A percentile compares a stretch with the other conserved stretches of the same genome.
These are phyloP conservation scores for Penicillium brevicompactum DNA, from an alignment of 2,329 filamentous ascomycete species.

Conservation along the genomic window DNA sequence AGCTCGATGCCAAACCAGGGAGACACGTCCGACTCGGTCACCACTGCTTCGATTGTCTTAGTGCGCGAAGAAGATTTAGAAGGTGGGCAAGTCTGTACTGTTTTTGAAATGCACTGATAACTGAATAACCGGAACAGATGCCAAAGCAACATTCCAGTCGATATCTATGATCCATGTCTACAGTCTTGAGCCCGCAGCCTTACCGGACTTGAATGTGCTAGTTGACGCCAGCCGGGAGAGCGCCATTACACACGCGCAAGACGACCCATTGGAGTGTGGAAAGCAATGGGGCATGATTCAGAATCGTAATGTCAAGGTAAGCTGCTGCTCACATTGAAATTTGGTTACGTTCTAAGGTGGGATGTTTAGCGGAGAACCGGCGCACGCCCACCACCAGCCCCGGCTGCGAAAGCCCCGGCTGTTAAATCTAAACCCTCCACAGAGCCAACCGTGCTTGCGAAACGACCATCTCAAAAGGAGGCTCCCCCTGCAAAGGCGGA, in stretches of 20 bases:
- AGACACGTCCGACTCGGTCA: conserved; percentile 52
- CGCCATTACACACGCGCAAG: conserved; percentile 55
- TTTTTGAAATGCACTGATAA: background rate
- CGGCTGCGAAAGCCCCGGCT: conserved; percentile 32
- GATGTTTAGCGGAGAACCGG: conserved; percentile 49
- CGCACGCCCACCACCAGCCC: conserved; percentile 41
- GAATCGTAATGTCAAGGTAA: conserved; percentile 67
- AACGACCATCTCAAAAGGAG: conserved; percentile 40
- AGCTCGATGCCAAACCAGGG: conserved; percentile 65
- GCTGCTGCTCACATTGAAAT: background rate
- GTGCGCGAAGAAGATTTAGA: conserved; percentile 72
- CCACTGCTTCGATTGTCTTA: conserved; percentile 64
- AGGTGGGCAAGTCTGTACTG: conserved; percentile 46
- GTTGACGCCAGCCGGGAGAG: conserved; percentile 70
- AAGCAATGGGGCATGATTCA: conserved; percentile 72
- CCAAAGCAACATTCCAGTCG: conserved; percentile 68
- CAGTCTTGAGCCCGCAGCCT: conserved; percentile 71
- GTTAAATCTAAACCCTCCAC: conserved; percentile 21
- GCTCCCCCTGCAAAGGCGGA: conserved; percentile 25
- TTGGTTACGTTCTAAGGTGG: background rate
- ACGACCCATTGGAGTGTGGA: conserved; percentile 62
- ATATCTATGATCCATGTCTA: conserved; percentile 84
- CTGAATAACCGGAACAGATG: conserved; percentile 50
- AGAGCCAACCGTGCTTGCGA: conserved; percentile 41
- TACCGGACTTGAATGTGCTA: conserved; percentile 72